phyloP scores from a whole-genome alignment of 805 yeast species.

The Zygosaccharomyces rouxii region DNA sequence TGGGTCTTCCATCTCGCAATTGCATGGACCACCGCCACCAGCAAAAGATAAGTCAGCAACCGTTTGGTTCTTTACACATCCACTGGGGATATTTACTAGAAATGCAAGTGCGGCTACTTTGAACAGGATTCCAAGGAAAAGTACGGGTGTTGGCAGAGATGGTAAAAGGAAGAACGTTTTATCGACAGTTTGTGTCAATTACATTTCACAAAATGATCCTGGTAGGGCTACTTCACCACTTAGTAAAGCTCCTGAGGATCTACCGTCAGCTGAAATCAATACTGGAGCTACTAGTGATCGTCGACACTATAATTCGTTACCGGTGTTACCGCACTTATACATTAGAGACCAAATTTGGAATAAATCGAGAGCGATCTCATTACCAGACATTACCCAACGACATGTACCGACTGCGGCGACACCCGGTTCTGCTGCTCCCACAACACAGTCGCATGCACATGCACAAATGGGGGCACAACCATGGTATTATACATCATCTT shows the following conservation, averaged over 20 bases:
- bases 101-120: conserved; percentile 21
- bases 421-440: neutral
- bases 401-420: conserved; percentile 1
- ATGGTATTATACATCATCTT: neutral
- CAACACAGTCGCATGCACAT: neutral
- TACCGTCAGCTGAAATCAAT: neutral
- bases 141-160: conserved; percentile 31
- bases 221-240: conserved; percentile 5
- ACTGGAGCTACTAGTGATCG: conserved; percentile 3
- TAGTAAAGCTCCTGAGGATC: neutral
- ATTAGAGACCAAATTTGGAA: conserved; percentile 10
- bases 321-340: conserved; percentile 13
- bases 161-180: conserved; percentile 31
- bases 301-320: conserved; percentile 12
- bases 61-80: conserved; percentile 33
- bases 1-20: neutral
- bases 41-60: conserved; percentile 14
- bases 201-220: conserved; percentile 10
- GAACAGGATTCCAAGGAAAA: conserved; percentile 31
- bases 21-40: neutral
- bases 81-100: conserved; percentile 26
- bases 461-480: neutral
- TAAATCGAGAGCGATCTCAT: conserved; percentile 14
- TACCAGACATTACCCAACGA: conserved; percentile 12
- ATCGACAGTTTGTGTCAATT: conserved; percentile 30